Evolutionary conservation across 805 yeast species (phyloP).

Genomic region (Alloascoidea hylecoeti): DNA sequence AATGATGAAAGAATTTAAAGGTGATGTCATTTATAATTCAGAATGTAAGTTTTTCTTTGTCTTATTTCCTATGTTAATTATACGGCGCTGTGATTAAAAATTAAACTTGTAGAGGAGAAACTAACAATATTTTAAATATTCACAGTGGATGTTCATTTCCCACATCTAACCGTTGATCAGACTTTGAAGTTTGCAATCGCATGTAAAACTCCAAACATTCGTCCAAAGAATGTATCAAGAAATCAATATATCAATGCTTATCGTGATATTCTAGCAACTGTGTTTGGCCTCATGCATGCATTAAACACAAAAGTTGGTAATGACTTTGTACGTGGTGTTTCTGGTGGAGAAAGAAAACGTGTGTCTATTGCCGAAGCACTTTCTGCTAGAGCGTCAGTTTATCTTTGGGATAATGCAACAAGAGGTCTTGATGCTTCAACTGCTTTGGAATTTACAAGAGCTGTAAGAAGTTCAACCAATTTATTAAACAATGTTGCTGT

Average conservation of each 20-base stretch:
- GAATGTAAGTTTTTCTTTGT: constrained; percentile 13
- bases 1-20: constrained; percentile 41
- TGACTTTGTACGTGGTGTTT: constrained; percentile 55
- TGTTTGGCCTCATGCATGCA: constrained; percentile 48
- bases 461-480: constrained; percentile 48
- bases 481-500: constrained; percentile 39
- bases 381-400: constrained; percentile 46
- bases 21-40: constrained; percentile 27
- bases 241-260: constrained; percentile 30
- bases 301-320: constrained; percentile 47
- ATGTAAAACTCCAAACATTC: constrained; percentile 46
- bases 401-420: constrained; percentile 73
- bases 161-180: constrained; percentile 62
- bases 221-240: constrained; percentile 32
- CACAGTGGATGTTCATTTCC: constrained; percentile 61
- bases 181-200: constrained; percentile 60
- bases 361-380: constrained; percentile 73
- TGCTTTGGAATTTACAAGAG: constrained; percentile 59
- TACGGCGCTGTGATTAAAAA: no score
- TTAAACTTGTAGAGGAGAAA: no score
- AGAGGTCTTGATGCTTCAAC: constrained; percentile 80
- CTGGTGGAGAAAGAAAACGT: constrained; percentile 81
- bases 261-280: constrained; percentile 34
- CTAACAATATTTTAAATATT: constrained; percentile 14
- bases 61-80: neutral